phyloP scores from a whole-genome alignment of 176 grass and related monocot genomes.

The Carex scoparia region DNA sequence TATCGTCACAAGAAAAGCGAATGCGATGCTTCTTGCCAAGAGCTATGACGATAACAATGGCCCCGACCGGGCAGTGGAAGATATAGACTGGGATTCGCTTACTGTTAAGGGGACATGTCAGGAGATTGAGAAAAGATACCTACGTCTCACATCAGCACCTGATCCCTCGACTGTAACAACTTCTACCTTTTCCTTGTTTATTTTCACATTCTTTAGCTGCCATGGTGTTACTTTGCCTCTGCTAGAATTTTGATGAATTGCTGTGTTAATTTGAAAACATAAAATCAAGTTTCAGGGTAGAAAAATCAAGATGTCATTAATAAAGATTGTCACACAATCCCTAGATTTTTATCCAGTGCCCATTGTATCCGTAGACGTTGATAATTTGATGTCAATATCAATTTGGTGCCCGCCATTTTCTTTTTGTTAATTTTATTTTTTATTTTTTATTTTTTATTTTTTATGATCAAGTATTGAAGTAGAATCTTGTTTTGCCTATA shows the following conservation, averaged over 20 bases:
- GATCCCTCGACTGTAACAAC: conserved; percentile 66
- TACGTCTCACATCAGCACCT: conserved; percentile 87
- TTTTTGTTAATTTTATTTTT: background rate
- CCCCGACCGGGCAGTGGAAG: conserved; percentile 62
- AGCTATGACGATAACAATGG: conserved; percentile 42
- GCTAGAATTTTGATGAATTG: background rate
- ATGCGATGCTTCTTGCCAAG: conserved; percentile 52
- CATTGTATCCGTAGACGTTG: background rate
- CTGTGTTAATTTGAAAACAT: background rate
- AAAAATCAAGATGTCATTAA: background rate
- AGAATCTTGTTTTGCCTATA: background rate
- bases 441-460: background rate
- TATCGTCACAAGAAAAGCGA: conserved; percentile 46
- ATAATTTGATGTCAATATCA: background rate
- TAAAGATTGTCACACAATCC: background rate
- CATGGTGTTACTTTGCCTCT: background rate
- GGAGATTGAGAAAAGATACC: conserved; percentile 85
- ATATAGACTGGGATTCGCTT: conserved; percentile 93
- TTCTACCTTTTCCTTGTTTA: conserved; percentile 14
- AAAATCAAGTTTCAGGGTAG: background rate
- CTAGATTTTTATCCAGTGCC: background rate
- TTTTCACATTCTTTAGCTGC: conserved; percentile 19
- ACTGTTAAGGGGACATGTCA: conserved; percentile 93
- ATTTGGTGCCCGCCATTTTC: background rate
- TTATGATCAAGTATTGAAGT: background rate